Percentiles rank a stretch among this genome's conserved stretches.
Evolutionary conservation across 257 asterid genomes (phyloP).

Genomic region (Gentiana macrophylla): DNA sequence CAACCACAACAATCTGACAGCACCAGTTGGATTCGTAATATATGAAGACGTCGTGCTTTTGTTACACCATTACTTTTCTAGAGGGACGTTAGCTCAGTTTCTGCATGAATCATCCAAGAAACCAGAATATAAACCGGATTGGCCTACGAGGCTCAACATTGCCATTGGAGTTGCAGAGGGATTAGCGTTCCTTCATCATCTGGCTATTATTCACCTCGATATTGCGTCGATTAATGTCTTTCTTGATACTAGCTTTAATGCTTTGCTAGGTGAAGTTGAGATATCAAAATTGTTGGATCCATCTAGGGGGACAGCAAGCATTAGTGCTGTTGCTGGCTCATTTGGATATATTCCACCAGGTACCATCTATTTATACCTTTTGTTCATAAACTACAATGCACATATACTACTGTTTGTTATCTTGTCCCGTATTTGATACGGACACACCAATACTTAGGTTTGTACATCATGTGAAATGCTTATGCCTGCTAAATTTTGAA

Average conservation of each 20-base stretch:
- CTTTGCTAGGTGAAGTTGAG: constrained; percentile 86
- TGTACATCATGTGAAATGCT: too few relatives aligned
- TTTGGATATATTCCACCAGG: constrained; percentile 99
- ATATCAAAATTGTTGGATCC: constrained; percentile 94
- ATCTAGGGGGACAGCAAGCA: constrained; percentile 89
- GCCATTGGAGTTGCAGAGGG: constrained; percentile 97
- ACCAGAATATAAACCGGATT: constrained; percentile 58
- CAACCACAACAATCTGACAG: constrained; percentile 63
- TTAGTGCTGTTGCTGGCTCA: constrained; percentile 98
- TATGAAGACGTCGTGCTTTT: constrained; percentile 71
- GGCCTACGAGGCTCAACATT: constrained; percentile 74
- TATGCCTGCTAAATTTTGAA: neutral
- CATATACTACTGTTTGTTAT: neutral
- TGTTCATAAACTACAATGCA: too few relatives aligned
- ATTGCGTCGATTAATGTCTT: constrained; percentile 83
- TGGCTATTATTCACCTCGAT: constrained; percentile 90
- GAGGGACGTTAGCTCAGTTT: constrained; percentile 68
- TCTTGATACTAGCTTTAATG: constrained; percentile 59
- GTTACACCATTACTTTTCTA: constrained; percentile 47
- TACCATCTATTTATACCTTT: constrained; percentile 9
- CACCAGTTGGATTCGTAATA: constrained; percentile 75
- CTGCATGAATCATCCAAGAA: constrained; percentile 43
- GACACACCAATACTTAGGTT: too few relatives aligned
- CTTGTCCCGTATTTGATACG: neutral
- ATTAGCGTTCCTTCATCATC: constrained; percentile 71